phyloP scores from a whole-genome alignment of 2,329 filamentous ascomycete species.

The Geosmithia flava region DNA sequence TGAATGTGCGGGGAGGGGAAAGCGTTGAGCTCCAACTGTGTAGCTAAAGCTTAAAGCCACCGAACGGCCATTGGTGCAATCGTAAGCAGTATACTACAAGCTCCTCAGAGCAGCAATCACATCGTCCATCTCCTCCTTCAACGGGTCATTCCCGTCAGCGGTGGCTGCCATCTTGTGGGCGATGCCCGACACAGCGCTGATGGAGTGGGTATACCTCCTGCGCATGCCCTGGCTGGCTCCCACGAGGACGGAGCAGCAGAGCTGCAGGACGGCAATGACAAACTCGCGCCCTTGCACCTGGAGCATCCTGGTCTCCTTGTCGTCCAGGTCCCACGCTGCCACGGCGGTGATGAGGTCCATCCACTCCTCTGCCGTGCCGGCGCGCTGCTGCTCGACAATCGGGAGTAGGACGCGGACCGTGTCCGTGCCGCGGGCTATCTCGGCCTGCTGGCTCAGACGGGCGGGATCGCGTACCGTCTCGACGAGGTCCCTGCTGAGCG shows the following conservation, averaged over 20 bases:
- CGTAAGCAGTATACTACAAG: not conserved
- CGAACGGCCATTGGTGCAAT: no score
- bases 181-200: conserved; percentile 34
- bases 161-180: conserved; percentile 9
- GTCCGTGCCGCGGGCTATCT: conserved; percentile 36
- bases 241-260: conserved; percentile 38
- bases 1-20: no score
- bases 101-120: conserved; percentile 20
- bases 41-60: no score
- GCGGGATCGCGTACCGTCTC: conserved; percentile 24
- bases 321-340: conserved; percentile 32
- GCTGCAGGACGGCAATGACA: conserved; percentile 39
- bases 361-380: conserved; percentile 39
- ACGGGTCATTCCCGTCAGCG: conserved; percentile 14
- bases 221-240: conserved; percentile 31
- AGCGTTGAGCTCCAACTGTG: no score
- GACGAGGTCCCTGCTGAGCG: conserved; percentile 36
- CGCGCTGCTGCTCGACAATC: conserved; percentile 32
- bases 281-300: conserved; percentile 28
- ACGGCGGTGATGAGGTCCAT: conserved; percentile 40
- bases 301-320: conserved; percentile 9
- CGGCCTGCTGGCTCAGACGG: conserved; percentile 8
- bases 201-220: conserved; percentile 38
- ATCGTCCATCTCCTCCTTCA: conserved; percentile 33
- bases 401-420: conserved; percentile 42